Percentiles rank a stretch among this genome's conserved stretches.
phyloP scores from a whole-genome alignment of 129 eudicot species.

The Pulicaria dysenterica region DNA sequence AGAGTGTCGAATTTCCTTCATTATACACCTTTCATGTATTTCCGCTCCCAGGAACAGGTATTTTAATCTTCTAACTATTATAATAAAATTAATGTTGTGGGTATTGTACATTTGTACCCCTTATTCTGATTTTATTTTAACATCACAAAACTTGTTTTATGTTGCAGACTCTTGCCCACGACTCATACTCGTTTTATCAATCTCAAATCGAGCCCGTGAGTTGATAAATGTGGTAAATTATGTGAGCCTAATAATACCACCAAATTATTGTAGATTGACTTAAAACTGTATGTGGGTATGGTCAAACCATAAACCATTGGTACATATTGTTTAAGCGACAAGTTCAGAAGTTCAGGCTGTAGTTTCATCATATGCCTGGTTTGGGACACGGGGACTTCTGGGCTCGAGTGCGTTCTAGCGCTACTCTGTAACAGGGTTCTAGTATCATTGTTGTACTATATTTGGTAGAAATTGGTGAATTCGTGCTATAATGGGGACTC shows the following conservation, averaged over 20 bases:
- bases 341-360: constrained; percentile 9
- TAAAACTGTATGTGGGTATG: constrained; percentile 10
- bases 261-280: constrained; percentile 7
- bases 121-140: neutral
- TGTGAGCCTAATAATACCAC: constrained; percentile 9
- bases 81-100: neutral
- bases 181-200: constrained; percentile 68
- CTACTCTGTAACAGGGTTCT: neutral
- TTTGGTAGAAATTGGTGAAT: neutral
- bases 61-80: neutral
- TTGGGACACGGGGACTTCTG: neutral
- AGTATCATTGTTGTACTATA: constrained; percentile 6
- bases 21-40: constrained; percentile 95
- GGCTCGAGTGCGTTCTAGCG: too few species aligned
- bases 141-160: constrained; percentile 14
- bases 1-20: constrained; percentile 95
- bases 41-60: constrained; percentile 98
- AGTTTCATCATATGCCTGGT: neutral
- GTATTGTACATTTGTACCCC: neutral
- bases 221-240: constrained; percentile 1
- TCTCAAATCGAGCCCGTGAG: constrained; percentile 26
- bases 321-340: neutral
- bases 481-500: neutral
- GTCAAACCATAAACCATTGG: constrained; percentile 3
- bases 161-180: constrained; percentile 94